Conservation (phyloP, 179 eudicot genomes). For the Spinacia oleracea region DNA sequence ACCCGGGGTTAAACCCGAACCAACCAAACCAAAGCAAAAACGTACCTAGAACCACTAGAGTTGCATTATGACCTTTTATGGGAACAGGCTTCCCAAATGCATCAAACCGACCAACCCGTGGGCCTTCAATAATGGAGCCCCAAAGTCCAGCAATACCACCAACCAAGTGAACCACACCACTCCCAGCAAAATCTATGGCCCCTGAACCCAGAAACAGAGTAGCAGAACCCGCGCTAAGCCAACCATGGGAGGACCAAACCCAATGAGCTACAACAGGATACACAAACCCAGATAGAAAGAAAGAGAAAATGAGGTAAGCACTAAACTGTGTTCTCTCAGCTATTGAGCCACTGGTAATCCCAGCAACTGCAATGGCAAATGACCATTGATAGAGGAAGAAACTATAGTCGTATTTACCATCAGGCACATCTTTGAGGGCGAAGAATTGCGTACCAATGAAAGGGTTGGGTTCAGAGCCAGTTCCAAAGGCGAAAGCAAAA, state of each 20-base stretch:
- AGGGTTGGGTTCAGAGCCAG: slow-evolving; percentile 52
- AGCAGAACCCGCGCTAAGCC: slow-evolving; percentile 24
- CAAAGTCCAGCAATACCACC: slow-evolving; percentile 74
- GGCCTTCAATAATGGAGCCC: slow-evolving; percentile 68
- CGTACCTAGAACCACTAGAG: slow-evolving; percentile 33
- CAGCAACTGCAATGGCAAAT: slow-evolving; percentile 79
- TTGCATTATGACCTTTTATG: slow-evolving; percentile 36
- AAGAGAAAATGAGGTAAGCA: slow-evolving; percentile 67
- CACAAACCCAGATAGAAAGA: slow-evolving; percentile 59
- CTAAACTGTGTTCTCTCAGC: slow-evolving; percentile 81
- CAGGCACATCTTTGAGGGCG: slow-evolving; percentile 56
- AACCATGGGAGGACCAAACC: slow-evolving; percentile 36
- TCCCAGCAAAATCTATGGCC: slow-evolving; percentile 78
- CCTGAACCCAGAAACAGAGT: slow-evolving; percentile 57
- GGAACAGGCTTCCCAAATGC: slow-evolving; percentile 40
- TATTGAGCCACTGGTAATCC: slow-evolving; percentile 83
- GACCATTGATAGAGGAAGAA: slow-evolving; percentile 88
- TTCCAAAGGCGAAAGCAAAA: slow-evolving; percentile 75
- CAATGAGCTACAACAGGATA: slow-evolving; percentile 38
- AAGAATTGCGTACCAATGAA: slow-evolving; percentile 62
- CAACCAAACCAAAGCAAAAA: slow-evolving; percentile 37
- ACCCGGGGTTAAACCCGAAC: slow-evolving; percentile 39
- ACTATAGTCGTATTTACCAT: slow-evolving; percentile 50
- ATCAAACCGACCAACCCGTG: slow-evolving; percentile 74
- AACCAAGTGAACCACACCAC: slow-evolving; percentile 77